Evolutionary conservation across 768 basidiomycete genomes (phyloP).

Genomic region (Arthromyces matolae): DNA sequence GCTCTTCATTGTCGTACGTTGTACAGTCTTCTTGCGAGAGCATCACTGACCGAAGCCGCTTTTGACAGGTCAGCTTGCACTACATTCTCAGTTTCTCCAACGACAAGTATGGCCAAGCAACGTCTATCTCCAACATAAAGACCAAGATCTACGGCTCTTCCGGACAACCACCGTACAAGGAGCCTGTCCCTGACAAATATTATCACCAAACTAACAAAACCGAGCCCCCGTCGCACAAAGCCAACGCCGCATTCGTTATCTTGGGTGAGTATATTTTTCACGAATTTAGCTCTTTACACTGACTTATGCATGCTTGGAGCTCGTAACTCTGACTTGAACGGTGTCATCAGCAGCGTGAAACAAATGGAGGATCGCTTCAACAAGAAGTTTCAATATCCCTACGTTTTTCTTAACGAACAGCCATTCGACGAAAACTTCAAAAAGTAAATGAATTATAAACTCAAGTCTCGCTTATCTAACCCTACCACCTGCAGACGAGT

Average conservation of each 20-base stretch:
- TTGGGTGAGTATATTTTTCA: conserved; percentile 40
- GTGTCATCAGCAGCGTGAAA: conserved; percentile 62
- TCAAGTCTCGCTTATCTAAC: conserved; percentile 6
- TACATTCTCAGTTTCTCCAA: conserved; percentile 65
- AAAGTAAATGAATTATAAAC: conserved; percentile 30
- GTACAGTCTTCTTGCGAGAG: not conserved
- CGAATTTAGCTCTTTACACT: not conserved
- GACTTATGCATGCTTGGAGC: conserved; percentile 30
- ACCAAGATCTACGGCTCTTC: conserved; percentile 28
- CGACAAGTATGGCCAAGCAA: conserved; percentile 58
- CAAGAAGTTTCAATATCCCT: conserved; percentile 78
- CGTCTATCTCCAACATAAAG: conserved; percentile 46
- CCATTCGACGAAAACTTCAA: conserved; percentile 73
- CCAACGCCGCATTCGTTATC: conserved; percentile 81
- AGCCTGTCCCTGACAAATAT: conserved; percentile 58
- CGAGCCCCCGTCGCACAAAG: conserved; percentile 50
- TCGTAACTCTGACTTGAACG: conserved; percentile 56
- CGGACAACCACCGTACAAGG: conserved; percentile 46
- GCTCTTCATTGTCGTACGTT: conserved; percentile 42
- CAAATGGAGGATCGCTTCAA: conserved; percentile 91
- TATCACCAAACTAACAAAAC: conserved; percentile 39
- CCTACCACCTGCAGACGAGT: conserved; percentile 45
- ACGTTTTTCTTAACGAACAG: conserved; percentile 84
- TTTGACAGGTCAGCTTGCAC: conserved; percentile 47
- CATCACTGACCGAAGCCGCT: not conserved